Evolutionary conservation across 352 stramenopile species (phyloP).

Genomic region (Phytophthora lateralis): DNA sequence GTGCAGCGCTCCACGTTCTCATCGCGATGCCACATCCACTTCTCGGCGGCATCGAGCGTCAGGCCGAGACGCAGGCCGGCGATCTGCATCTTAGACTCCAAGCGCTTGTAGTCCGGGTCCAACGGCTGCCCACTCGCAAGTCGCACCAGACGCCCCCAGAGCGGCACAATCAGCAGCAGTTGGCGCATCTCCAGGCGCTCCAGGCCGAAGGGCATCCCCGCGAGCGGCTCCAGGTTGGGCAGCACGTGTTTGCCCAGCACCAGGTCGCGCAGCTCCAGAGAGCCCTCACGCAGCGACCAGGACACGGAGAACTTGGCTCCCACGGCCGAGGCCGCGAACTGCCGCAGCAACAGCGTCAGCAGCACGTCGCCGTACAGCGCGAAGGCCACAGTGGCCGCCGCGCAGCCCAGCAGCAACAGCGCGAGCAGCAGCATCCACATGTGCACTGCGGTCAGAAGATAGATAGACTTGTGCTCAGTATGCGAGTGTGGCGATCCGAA

Average conservation of each 20-base stretch:
- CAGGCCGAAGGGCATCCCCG: conserved; percentile 67
- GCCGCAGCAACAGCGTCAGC: conserved; percentile 58
- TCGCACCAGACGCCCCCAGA: conserved; percentile 39
- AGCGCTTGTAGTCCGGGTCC: conserved; percentile 12
- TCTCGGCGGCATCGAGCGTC: conserved; percentile 64
- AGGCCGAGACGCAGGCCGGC: conserved; percentile 59
- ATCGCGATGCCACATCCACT: conserved; percentile 77
- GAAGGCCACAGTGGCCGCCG: conserved; percentile 38
- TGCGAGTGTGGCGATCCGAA: conserved; percentile 1
- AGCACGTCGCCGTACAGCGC: conserved; percentile 59
- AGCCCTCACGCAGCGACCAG: conserved; percentile 69
- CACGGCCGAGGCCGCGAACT: conserved; percentile 49
- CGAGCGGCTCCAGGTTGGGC: conserved; percentile 59
- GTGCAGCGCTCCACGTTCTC: conserved; percentile 67
- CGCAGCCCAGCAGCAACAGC: conserved; percentile 37
- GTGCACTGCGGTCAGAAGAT: conserved; percentile 1
- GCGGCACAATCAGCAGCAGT: conserved; percentile 61
- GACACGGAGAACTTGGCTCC: conserved; percentile 59
- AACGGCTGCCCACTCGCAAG: conserved; percentile 18
- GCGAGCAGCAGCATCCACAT: conserved; percentile 49
- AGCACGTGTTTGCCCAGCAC: conserved; percentile 47
- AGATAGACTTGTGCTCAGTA: not conserved
- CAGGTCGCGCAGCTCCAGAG: conserved; percentile 67
- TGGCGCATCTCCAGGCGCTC: conserved; percentile 63
- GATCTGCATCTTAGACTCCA: conserved; percentile 62